Base-by-base conservation (phyloP, 345 rosid genomes). In the Xanthoceras sorbifolium region DNA sequence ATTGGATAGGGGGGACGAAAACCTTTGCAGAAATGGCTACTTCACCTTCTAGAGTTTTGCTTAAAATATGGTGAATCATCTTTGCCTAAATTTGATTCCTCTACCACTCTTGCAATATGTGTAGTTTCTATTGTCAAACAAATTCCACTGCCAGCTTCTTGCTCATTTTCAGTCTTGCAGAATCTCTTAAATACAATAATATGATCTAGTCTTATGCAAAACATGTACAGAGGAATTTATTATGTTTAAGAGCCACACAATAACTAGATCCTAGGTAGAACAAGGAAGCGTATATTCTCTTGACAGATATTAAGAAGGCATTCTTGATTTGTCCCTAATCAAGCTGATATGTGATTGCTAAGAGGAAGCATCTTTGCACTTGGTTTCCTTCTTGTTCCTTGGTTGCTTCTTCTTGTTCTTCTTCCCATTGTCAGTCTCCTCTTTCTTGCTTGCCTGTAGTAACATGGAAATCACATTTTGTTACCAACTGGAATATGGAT, bases 381-480 rank as follows among this genome's bases (percentile, higher is more conserved):
- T 60, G 15, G 26, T 82, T 72, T 85, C 86, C 38, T 71, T 80
- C 73, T 72, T 83, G 73, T 66, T 66, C 60, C 77, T 67, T 76
- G 64, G 23, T n/a, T 36, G 63, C 36, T 82, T 77, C 74, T 54
- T 78, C 73, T 84, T 81, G 59, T 66, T 79, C 81, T 82, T 81
- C 70, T 81, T 78, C 17, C 84, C 76, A 59, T 78, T 87, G 22
- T 80, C 83, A 2, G 15, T 65, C 63, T 82, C 85, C 73, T 80
- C 82, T 54, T 82, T 86, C 86, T 81, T 88, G 71, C 69, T 72
- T 31, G 66, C 75, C 87, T 90, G 89, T 60, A 40, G 71, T 75
- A 75, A 65, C 48, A 67, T 9, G 67, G 64, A 32, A 23, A 18
- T 23, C 6, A 52, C 2, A 22, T 9, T 40, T 5, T 38, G 40